These are phyloP conservation scores for Suillus tomentosus DNA, from an alignment of 768 basidiomycete species.

Conservation along the genomic window DNA sequence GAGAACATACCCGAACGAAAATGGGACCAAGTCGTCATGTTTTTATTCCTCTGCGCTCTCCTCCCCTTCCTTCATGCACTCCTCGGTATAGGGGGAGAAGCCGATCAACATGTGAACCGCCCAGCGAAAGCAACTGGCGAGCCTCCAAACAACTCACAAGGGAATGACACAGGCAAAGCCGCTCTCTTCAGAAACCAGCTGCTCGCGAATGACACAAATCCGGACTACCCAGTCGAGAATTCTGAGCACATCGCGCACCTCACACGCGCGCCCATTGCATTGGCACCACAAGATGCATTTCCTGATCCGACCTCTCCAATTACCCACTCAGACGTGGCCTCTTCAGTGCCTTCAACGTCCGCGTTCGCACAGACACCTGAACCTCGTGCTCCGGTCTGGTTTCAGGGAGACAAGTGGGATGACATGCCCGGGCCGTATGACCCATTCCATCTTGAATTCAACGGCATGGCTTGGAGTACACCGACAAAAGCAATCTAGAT, in stretches of 20 bases:
- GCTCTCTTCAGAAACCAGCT: slow-evolving; percentile 3
- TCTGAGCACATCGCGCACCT: slow-evolving; percentile 21
- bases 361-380: slow-evolving; percentile 3
- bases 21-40: slow-evolving; percentile 27
- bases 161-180: background rate
- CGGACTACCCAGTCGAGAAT: slow-evolving; percentile 23
- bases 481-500: slow-evolving; percentile 3
- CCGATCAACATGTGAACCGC: slow-evolving; percentile 7
- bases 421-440: slow-evolving; percentile 19
- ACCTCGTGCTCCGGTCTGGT: background rate
- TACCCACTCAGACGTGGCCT: background rate
- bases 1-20: slow-evolving; percentile 15
- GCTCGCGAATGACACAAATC: slow-evolving; percentile 10
- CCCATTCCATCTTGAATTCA: slow-evolving; percentile 24
- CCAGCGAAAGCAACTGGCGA: slow-evolving; percentile 4
- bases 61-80: slow-evolving; percentile 29
- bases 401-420: background rate
- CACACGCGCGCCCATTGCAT: slow-evolving; percentile 10
- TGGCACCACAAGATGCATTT: slow-evolving; percentile 24
- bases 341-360: background rate
- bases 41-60: slow-evolving; percentile 27
- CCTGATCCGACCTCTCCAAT: slow-evolving; percentile 23
- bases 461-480: slow-evolving; percentile 1
- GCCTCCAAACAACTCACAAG: slow-evolving; percentile 4
- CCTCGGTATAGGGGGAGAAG: slow-evolving; percentile 22